Base-by-base conservation (phyloP, 2,329 filamentous ascomycete species). In the Emericellopsis cladophorae region DNA sequence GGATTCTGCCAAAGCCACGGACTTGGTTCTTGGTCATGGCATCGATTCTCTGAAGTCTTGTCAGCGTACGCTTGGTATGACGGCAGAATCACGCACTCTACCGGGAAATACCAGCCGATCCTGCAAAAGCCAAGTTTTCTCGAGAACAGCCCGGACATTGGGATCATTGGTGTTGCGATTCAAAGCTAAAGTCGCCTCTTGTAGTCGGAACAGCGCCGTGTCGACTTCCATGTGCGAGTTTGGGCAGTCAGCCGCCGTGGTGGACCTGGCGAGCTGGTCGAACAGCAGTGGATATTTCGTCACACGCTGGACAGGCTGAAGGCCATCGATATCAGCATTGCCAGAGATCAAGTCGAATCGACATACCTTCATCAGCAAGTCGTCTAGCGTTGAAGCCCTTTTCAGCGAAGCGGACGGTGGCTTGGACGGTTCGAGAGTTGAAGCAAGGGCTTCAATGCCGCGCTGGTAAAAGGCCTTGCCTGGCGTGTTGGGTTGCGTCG, bases 241-340 rank as follows among this genome's bases (percentile, higher is more conserved):
- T 0, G 88, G 87, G 52, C 88, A 93, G 54, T 96, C 90, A 42
- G 75, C 79, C 2, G 86, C 84, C 2, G 87, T 85, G 0, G 89
- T 95, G 48, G 81, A 74, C 52, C 83, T 89, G 44, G 89, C 70
- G 8, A 98, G 68, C 52, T 95, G 87, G 5, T 79, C 72, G 52
- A 96, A 89, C 2, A 96, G 67, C 4, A 98, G 67, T 10, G 87
- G 87, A 54, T 96, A 96, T 62, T 84, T 87, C 65, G 87, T 94
- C 18, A 95, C 75, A 42, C 90, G 76, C 60, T 98, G 90, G 16
- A 95, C 89, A 0, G 90, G 92, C 85, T 29, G 26, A 29, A 12
- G 12, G 7, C 26, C 12, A 9, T 94, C 6, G n/a, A 4, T 31
- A 16, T 15, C 9, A 31, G 36, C 32, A 31, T 31, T 16, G 16